Conservation (phyloP, 306 rosid genomes). For the Psophocarpus tetragonolobus region DNA sequence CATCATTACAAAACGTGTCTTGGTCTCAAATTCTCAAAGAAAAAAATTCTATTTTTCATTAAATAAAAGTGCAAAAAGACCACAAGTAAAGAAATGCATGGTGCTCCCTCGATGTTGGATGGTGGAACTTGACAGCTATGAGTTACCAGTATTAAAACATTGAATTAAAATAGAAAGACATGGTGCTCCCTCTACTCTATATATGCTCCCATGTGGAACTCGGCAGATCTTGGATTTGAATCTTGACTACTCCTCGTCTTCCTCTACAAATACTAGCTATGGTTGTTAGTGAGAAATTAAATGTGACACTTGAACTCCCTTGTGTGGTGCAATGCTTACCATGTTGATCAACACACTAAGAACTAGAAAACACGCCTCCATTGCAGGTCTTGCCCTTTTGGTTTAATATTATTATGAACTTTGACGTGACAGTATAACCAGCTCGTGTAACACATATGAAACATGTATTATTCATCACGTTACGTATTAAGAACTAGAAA, state of each 20-base stretch:
- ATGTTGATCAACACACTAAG: not conserved
- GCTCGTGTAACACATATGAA: not conserved
- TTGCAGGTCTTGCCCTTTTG: conserved; percentile 19
- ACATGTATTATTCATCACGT: not conserved
- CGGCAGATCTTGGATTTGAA: conserved; percentile 15
- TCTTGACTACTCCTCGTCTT: not conserved
- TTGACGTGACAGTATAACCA: conserved; percentile 35
- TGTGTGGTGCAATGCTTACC: not conserved
- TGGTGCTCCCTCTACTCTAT: not conserved
- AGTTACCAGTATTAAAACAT: not conserved
- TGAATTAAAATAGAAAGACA: not conserved
- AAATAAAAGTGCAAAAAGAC: no score
- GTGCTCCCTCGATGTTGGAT: no score
- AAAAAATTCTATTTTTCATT: no score
- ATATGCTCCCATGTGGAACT: not conserved
- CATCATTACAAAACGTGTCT: no score
- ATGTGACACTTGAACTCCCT: conserved; percentile 34
- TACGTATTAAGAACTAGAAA: conserved; percentile 27
- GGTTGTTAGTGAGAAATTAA: not conserved
- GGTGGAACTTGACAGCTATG: no score
- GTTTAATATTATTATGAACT: conserved; percentile 13
- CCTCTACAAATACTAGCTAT: conserved; percentile 1
- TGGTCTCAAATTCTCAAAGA: no score
- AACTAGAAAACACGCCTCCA: conserved; percentile 36
- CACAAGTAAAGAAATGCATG: no score